These are phyloP conservation scores for Capronia americana DNA, from an alignment of 2,329 filamentous ascomycete species.

Conservation along the genomic window DNA sequence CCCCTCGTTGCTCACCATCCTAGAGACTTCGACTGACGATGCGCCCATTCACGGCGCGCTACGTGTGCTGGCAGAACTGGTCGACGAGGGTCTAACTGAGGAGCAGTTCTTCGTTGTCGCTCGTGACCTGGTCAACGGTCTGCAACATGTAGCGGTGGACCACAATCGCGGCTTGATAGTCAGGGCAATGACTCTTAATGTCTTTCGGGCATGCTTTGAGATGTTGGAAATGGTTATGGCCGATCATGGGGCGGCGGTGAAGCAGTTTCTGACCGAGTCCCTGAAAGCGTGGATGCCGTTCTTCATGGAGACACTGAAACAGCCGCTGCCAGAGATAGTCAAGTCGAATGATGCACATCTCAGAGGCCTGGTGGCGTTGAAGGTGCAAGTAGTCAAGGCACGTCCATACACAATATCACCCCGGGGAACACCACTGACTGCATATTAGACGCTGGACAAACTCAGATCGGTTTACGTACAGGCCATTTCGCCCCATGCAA, in stretches of 20 bases:
- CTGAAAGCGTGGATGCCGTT: conserved; percentile 87
- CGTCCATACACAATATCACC: conserved; percentile 19
- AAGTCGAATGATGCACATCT: conserved; percentile 61
- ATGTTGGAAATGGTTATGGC: conserved; percentile 97
- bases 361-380: conserved; percentile 83
- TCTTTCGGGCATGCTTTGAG: conserved; percentile 91
- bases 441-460: conserved; percentile 76
- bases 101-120: conserved; percentile 94
- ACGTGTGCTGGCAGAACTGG: conserved; percentile 84
- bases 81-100: conserved; percentile 92
- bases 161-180: conserved; percentile 75
- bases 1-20: conserved; percentile 76
- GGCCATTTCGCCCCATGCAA: conserved; percentile 81
- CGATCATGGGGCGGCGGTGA: conserved; percentile 84
- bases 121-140: conserved; percentile 78
- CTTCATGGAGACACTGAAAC: conserved; percentile 79
- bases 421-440: conserved; percentile 30
- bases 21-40: conserved; percentile 74
- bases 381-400: conserved; percentile 87
- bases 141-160: conserved; percentile 82
- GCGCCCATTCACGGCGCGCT: conserved; percentile 86
- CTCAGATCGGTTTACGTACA: conserved; percentile 83
- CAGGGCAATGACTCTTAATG: conserved; percentile 83
- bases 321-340: conserved; percentile 63
- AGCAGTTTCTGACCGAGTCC: conserved; percentile 85